A percentile compares a stretch with the other conserved stretches of the same genome.
Evolutionary conservation across 1,284 basidiomycete genomes (phyloP).

Genomic region (Malassezia japonica): DNA sequence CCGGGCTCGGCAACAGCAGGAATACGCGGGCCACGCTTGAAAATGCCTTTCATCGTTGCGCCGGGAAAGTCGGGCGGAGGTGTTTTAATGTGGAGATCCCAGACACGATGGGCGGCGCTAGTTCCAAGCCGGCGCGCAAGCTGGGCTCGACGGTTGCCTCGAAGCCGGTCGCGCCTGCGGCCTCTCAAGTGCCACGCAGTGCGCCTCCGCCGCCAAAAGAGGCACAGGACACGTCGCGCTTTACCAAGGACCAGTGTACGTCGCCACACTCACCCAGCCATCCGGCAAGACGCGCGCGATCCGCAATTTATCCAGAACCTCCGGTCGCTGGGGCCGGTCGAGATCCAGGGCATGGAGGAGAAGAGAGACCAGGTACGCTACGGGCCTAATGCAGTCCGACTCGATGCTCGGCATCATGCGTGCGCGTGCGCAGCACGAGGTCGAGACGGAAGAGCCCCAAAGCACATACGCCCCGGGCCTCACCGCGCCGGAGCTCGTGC

Average conservation of each 20-base stretch:
- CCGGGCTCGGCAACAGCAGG: constrained; percentile 3
- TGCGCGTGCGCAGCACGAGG: constrained; percentile 6
- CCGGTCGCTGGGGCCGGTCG: constrained; percentile 3
- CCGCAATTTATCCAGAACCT: constrained; percentile 14
- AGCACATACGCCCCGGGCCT: not conserved
- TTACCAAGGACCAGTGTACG: constrained; percentile 11
- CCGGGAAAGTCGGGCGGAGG: not conserved
- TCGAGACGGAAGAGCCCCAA: not conserved
- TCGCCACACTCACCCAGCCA: constrained; percentile 1
- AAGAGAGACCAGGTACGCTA: not conserved
- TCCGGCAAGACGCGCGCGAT: constrained; percentile 11
- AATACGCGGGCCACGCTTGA: constrained; percentile 12
- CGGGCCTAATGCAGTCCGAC: not conserved
- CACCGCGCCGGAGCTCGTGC: constrained; percentile 6
- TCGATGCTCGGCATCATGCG: constrained; percentile 11
- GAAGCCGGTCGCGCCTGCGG: not conserved
- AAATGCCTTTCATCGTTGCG: constrained; percentile 10
- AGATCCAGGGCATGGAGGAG: not conserved
- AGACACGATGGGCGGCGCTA: constrained; percentile 11
- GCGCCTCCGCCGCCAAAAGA: not conserved
- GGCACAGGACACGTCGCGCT: constrained; percentile 1
- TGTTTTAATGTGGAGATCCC: too few species aligned
- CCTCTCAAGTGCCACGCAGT: not conserved
- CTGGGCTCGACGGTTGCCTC: not conserved
- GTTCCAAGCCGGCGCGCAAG: constrained; percentile 13